These are phyloP conservation scores for Aureobasidium lini DNA, from an alignment of 2,329 filamentous ascomycete species.

Conservation along the genomic window DNA sequence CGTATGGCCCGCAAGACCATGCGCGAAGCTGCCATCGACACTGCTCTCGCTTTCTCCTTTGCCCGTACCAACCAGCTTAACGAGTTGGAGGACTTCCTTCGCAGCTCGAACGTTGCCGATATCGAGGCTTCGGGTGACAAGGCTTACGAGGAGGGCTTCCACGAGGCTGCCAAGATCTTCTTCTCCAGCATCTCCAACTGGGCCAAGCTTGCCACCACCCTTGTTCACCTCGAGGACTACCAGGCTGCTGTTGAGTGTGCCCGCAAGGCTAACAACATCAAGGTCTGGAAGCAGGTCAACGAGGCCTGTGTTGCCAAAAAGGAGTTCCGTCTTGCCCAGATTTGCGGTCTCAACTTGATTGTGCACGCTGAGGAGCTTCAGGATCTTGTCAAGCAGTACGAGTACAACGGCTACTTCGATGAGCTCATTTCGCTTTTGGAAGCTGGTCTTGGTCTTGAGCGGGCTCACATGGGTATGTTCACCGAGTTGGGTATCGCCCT, in stretches of 20 bases:
- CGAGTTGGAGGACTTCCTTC: conserved; percentile 94
- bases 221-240: conserved; percentile 95
- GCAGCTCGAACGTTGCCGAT: conserved; percentile 87
- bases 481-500: conserved; percentile 87
- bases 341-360: conserved; percentile 96
- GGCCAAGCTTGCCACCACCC: conserved; percentile 95
- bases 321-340: conserved; percentile 97
- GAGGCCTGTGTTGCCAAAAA: conserved; percentile 94
- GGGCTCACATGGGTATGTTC: conserved; percentile 95
- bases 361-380: conserved; percentile 93
- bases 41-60: conserved; percentile 85
- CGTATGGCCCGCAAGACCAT: conserved; percentile 96
- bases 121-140: conserved; percentile 97
- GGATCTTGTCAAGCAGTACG: conserved; percentile 91
- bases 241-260: conserved; percentile 96
- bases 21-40: conserved; percentile 88
- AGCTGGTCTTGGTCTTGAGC: conserved; percentile 66
- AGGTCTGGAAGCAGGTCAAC: conserved; percentile 98
- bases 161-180: conserved; percentile 98
- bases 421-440: conserved; percentile 92
- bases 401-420: conserved; percentile 95
- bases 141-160: conserved; percentile 87
- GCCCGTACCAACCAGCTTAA: conserved; percentile 84
- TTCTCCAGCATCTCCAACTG: conserved; percentile 98
- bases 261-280: conserved; percentile 97